phyloP scores from a whole-genome alignment of 768 basidiomycete species.

The Leccinellum rugosiceps region DNA sequence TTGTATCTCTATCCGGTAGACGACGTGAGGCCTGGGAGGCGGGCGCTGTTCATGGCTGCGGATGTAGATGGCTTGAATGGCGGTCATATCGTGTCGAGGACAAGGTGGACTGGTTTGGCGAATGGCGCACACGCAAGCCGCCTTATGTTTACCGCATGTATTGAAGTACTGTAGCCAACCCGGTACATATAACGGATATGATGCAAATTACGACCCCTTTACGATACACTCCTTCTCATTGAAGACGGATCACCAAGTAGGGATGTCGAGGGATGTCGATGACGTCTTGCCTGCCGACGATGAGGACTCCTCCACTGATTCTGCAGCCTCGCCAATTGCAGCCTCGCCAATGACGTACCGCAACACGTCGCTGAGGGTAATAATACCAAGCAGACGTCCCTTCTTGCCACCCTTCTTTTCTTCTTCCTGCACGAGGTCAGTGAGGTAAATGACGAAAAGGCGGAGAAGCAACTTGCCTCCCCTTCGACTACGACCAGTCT shows the following conservation, averaged over 20 bases:
- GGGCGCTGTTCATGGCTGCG: conserved; percentile 65
- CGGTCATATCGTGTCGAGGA: conserved; percentile 45
- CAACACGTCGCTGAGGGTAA: conserved; percentile 86
- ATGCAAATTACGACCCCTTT: not conserved
- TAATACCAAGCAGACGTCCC: conserved; percentile 79
- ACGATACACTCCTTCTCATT: not conserved
- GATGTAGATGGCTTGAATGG: conserved; percentile 75
- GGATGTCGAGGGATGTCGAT: conserved; percentile 11
- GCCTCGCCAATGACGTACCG: conserved; percentile 74
- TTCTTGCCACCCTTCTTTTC: conserved; percentile 77
- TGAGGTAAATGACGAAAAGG: not conserved
- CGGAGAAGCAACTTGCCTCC: conserved; percentile 48
- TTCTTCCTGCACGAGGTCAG: conserved; percentile 57
- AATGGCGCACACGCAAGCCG: not conserved
- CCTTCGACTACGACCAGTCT: conserved; percentile 94
- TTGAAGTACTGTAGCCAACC: not conserved
- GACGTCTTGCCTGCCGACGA: conserved; percentile 13
- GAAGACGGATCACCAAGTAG: conserved; percentile 8
- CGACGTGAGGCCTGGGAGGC: conserved; percentile 73
- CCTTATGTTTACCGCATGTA: conserved; percentile 13
- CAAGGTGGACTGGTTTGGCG: conserved; percentile 4
- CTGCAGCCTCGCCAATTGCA: conserved; percentile 46
- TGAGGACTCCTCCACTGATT: conserved; percentile 32
- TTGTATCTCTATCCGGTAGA: conserved; percentile 80
- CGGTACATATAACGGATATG: not conserved